A percentile compares a stretch with the other conserved stretches of the same genome.
phyloP scores from a whole-genome alignment of 257 asterid genomes.

The Solanum ossicruentum region DNA sequence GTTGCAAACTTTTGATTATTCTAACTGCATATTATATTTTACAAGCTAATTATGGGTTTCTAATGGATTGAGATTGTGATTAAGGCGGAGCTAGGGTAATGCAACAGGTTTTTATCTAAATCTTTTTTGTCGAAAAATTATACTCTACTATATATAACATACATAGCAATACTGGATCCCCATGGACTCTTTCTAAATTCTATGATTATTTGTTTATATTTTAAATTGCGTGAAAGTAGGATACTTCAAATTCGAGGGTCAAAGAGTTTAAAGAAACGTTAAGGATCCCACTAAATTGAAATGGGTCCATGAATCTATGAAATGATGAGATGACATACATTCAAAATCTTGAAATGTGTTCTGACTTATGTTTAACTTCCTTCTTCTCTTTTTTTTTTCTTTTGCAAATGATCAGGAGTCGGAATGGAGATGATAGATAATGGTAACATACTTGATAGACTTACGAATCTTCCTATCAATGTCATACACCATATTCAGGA shows the following conservation, averaged over 20 bases:
- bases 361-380: neutral
- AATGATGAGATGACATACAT: neutral
- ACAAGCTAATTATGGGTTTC: neutral
- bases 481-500: neutral
- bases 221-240: too few species aligned
- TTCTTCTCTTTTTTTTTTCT: neutral
- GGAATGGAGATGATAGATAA: neutral
- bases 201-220: too few species aligned
- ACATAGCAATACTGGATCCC: too few species aligned
- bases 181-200: too few species aligned
- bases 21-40: neutral
- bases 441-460: neutral
- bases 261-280: too few species aligned
- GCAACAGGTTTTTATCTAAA: too few species aligned
- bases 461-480: neutral
- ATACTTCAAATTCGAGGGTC: too few species aligned
- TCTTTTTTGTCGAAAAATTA: neutral
- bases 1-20: neutral
- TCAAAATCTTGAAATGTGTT: neutral
- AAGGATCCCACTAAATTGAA: too few species aligned
- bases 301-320: too few species aligned
- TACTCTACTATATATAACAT: too few species aligned
- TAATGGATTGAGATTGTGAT: neutral
- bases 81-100: neutral
- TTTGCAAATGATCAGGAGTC: neutral